A percentile compares a stretch with the other conserved stretches of the same genome.
Conservation (phyloP, 2,329 filamentous ascomycete genomes). For the Myotisia sp. region DNA sequence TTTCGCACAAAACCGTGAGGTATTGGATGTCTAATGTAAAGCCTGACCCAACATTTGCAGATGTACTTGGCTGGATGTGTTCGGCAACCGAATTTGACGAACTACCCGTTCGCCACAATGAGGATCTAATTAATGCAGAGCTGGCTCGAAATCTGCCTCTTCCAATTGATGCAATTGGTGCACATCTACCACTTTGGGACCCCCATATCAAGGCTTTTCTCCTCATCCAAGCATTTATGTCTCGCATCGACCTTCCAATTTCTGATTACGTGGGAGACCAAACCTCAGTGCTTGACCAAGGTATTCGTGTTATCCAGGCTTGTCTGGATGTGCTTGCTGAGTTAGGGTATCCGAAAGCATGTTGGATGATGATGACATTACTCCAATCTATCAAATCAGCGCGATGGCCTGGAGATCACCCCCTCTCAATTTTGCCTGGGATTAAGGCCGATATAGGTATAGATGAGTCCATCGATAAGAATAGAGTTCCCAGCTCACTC, state of each 20-base stretch:
- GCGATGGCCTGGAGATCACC: constrained; percentile 72
- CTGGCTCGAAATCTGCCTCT: constrained; percentile 71
- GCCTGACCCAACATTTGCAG: constrained; percentile 58
- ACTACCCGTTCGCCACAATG: constrained; percentile 91
- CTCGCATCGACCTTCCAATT: constrained; percentile 80
- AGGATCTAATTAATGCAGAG: constrained; percentile 91
- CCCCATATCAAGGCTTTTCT: constrained; percentile 94
- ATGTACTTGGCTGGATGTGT: constrained; percentile 84
- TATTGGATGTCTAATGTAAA: constrained; percentile 66
- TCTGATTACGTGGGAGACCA: constrained; percentile 95
- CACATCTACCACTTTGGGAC: constrained; percentile 78
- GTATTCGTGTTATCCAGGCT: constrained; percentile 91
- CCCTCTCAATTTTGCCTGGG: constrained; percentile 65
- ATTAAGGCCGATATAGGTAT: constrained; percentile 29
- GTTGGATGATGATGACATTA: constrained; percentile 65
- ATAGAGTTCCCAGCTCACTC: constrained; percentile 19
- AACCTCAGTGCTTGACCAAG: constrained; percentile 75
- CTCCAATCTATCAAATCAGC: constrained; percentile 88
- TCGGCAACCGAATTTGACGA: constrained; percentile 93
- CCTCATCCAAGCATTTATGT: constrained; percentile 88
- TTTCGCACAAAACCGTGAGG: constrained; percentile 87
- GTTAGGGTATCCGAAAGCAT: constrained; percentile 65
- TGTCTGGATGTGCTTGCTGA: constrained; percentile 89
- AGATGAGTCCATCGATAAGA: constrained; percentile 5
- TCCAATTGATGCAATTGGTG: constrained; percentile 43